Evolutionary conservation across 106 monocot species (phyloP).

Genomic region (Hemerocallis citrina): DNA sequence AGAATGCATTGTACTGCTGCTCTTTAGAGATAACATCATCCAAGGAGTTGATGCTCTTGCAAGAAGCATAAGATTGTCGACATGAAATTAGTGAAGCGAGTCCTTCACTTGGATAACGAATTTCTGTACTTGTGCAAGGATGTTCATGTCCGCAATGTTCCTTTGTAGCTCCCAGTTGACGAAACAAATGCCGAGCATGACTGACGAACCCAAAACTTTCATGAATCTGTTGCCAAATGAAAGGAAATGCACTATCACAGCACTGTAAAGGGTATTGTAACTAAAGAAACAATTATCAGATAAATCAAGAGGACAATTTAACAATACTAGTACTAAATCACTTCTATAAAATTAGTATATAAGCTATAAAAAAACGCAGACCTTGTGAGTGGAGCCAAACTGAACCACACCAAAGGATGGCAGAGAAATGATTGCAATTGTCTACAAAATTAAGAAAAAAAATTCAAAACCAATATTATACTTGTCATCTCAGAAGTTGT

Average conservation of each 20-base stretch:
- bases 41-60: constrained; percentile 8
- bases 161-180: constrained; percentile 5
- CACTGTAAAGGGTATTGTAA: too few relatives aligned
- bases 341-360: neutral
- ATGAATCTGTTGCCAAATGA: constrained; percentile 46
- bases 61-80: constrained; percentile 3
- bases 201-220: constrained; percentile 50
- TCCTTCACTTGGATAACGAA: constrained; percentile 6
- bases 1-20: neutral
- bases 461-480: neutral
- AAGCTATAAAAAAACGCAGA: neutral
- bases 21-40: constrained; percentile 6
- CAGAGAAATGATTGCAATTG: constrained; percentile 15
- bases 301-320: neutral
- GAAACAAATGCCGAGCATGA: constrained; percentile 30
- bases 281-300: too few relatives aligned
- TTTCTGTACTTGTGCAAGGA: constrained; percentile 3
- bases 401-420: constrained; percentile 17
- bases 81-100: constrained; percentile 13
- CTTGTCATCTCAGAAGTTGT: neutral
- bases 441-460: constrained; percentile 5
- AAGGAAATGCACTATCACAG: too few relatives aligned
- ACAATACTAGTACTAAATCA: neutral
- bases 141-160: constrained; percentile 2
- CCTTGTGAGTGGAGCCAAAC: constrained; percentile 17